These are phyloP conservation scores for Colletotrichum musae DNA, from an alignment of 2,329 filamentous ascomycete genomes.

Conservation along the genomic window DNA sequence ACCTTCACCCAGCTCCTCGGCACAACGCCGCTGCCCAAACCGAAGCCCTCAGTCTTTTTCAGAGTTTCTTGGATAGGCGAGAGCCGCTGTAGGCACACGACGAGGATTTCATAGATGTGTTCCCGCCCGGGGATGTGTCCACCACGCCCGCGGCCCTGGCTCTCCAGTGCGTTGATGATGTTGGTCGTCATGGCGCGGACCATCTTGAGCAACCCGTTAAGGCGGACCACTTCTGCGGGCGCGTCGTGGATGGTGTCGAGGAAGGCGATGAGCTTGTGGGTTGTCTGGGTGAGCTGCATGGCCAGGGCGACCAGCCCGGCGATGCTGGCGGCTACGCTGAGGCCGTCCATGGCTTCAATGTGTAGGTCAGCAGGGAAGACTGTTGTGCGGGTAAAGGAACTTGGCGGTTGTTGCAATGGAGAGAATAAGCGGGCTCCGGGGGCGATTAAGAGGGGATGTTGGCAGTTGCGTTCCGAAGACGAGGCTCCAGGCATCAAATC, in stretches of 20 bases:
- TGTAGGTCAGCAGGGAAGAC: not conserved
- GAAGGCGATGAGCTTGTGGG: not conserved
- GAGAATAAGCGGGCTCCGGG: too few species aligned
- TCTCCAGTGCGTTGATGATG: not conserved
- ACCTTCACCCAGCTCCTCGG: not conserved
- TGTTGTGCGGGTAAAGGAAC: too few species aligned
- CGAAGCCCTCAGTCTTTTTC: not conserved
- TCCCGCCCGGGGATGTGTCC: not conserved
- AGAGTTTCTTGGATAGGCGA: not conserved
- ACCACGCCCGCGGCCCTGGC: not conserved
- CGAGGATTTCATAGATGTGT: not conserved
- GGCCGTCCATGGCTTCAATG: not conserved
- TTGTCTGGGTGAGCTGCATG: not conserved
- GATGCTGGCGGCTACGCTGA: not conserved
- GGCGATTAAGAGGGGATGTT: not conserved
- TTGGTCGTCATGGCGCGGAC: not conserved
- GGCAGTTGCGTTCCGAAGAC: not conserved
- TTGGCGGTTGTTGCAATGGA: too few species aligned
- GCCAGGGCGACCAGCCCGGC: not conserved
- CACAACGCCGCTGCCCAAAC: not conserved
- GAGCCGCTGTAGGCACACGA: not conserved
- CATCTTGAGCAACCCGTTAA: not conserved
- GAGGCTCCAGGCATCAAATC: not conserved
- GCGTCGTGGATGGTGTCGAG: not conserved
- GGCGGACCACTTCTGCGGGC: fast-evolving